Base-by-base conservation (phyloP, 2,329 filamentous ascomycete genomes). In the Trichoderma semiorbis region DNA sequence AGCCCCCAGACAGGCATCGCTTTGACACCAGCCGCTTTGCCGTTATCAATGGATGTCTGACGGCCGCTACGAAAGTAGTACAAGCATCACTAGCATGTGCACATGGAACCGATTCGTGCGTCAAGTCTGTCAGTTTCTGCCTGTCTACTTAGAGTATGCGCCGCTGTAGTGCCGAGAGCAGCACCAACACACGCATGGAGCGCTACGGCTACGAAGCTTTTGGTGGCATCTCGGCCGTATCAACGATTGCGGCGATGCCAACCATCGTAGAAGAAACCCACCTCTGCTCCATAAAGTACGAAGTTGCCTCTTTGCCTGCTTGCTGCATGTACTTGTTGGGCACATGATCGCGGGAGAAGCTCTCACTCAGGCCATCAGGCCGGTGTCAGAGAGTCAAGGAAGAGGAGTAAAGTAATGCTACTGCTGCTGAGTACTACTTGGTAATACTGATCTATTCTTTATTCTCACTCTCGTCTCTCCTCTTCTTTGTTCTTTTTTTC, bases 161-260 rank as follows among this genome's bases (percentile, higher is more conserved):
- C 64, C 64, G 64, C 32, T 30, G 50, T 67, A 58, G 64, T 58
- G 64, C 64, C 64, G 64, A 67, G 64, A 43, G 26, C 50, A 55
- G 34, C 26, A 53, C 47, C 26, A 50, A 57, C 47, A 47, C 62
- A 32, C 39, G 55, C 26, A 43, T 43, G 39, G 16, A 60, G 55
- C 62, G 39, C 62, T 32, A 65, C 55, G 12, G 39, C 62, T 32
- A 65, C 55, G 12, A 65, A 36, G 63, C n/a, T 55, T 55, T 53
- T 53, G 47, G 47, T 53, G 47, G 47, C 47, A 53, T 53, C 47
- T 53, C 47, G 47, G 47, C 47, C 47, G 47, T 53, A 24, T 24
- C 47, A 53, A 53, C 47, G 47, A 53, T 53, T 53, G 47, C 47
- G 47, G 47, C 47, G 47, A 53, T 53, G 47, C 47, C 39, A 18